Evolutionary conservation across 2,329 filamentous ascomycete genomes (phyloP), one percentile per base, ranked within the genome.

Genomic region (Pseudogymnoascus sp.): DNA sequence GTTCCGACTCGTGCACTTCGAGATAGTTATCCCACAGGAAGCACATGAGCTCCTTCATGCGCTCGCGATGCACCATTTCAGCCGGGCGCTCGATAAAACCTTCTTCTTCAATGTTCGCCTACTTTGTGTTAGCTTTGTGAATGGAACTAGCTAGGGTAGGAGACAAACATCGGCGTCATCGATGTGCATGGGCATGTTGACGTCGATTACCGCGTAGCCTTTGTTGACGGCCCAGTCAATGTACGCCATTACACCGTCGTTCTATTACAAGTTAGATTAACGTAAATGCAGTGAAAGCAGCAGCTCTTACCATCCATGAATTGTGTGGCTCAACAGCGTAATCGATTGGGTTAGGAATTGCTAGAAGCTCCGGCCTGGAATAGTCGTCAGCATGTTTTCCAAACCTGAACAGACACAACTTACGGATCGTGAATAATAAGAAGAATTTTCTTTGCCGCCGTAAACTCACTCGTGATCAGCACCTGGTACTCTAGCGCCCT

Each of bases 11-110:
- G 61, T 87, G 87, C 33, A 90, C 81, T 79, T 96, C 90, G 19
- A 99, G 86, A 72, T 97, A 97, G 72, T 99, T 99, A 70, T 97
- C 93, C 95, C 95, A 99, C 13, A 99, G 79, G 71, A 96, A 97
- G 65, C 83, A 86, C 4, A 93, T 85, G 10, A 97, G 78, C 65
- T 93, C 87, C 66, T 89, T 86, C 0, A 44, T 63, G 4, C 36
- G 23, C 40, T 59, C 31, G 47, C 59, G 8, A 61, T 61, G 26
- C 67, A 63, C 11, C 44, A 63, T 63, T 9, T 42, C 62, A 13
- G 17, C 15, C 21, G 31, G 26, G 17, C 23, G 77, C 74, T 1
- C 74, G 71, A 0, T 79, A 77, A 1, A 76, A 2, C 44, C 62
- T 35, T 33, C 62, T 61, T 50, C 62, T n/a, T 63, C 47, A 4